Base-by-base conservation (phyloP, 805 yeast species). In the Candida tibetensis region DNA sequence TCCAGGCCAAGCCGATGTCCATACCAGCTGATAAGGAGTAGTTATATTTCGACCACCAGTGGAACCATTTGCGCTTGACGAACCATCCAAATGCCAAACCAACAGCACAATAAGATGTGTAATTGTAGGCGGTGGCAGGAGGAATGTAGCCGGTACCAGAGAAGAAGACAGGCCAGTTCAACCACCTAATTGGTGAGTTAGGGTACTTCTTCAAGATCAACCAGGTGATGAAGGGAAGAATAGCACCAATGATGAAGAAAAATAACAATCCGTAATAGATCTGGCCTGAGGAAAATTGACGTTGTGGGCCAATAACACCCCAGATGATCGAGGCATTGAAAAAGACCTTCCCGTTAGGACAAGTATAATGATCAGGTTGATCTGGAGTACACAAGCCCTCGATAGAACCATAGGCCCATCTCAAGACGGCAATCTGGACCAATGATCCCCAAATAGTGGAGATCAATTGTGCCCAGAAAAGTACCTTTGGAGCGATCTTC, bases 91-190 rank as follows among this genome's bases (percentile, higher is more conserved):
- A 67, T 38, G 51, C 47, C 46, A 58, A 44, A 5, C 63, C 64
- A 28, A 58, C 60, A 10, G 37, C 22, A 44, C 79, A 73, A 63
- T 74, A 81, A 5, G 77, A 59, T 22, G 76, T 71, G 57, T 79
- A 81, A 55, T 79, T 81, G 57, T 80, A 81, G 19, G 85, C 79
- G 4, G 88, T 80, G 27, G 85, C 82, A 29, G 91, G 90, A 12
- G 91, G 90, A 49, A 82, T 77, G 47, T 71, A 68, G 31, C 81
- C 81, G n/a, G 72, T 62, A 48, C 72, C 74, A 12, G 66, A 55
- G 55, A 68, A 68, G 58, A 68, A 68, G 32, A 68, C 67, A 8
- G 69, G 68, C 66, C 68, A 48, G 46, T 48, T 46, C 39, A 47
- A 29, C 49, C 49, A 45, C 40, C 49, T 45, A 34, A 47, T 34